Base-by-base conservation (phyloP, 106 monocot species). In the Agapanthus africanus region DNA sequence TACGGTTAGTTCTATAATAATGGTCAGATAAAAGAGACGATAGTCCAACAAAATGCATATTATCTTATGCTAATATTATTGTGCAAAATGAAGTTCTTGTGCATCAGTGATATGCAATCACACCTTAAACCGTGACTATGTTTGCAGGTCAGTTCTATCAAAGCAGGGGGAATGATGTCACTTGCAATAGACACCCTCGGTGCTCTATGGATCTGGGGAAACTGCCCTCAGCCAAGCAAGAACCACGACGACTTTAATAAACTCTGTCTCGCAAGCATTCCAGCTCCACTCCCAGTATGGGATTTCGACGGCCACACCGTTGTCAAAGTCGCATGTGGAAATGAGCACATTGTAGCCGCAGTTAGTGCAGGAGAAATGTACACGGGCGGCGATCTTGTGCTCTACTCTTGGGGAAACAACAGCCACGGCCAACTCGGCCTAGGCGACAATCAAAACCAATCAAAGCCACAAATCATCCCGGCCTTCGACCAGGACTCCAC, bases 141-240 rank as follows among this genome's bases (percentile, higher is more conserved):
- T 16, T 57, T 81, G 39, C 78, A 92, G 91, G 73, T 92, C 63
- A 72, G 51, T 71, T 46, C 82, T 28, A 80, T 92, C 28, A 85
- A 78, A 49, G 91, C 87, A 15, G 91, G 91, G 33, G 91, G 88
- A 63, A 92, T 92, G 91, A 88, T 82, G 85, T 92, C 91, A 31
- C 76, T 88, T 42, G 91, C 87, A 27, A 88, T 92, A 59, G 91
- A 92, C 63, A 68, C 10, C 65, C 62, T 82, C 1, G 91, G 91
- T 8, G 75, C 74, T 39, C 63, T 92, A 28, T 92, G 91, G 91
- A 82, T 88, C 39, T 92, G 88, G 91, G 91, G 91, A 11, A 79
- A 88, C 49, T 85, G 80, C 65, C 87, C 85, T 62, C 84, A 84
- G 63, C 73, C 66, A 19, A 76, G 35, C 67, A 79, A 38, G 36